Conservation (phyloP, 2,329 filamentous ascomycete species). For the Mycosphaerella sp. region DNA sequence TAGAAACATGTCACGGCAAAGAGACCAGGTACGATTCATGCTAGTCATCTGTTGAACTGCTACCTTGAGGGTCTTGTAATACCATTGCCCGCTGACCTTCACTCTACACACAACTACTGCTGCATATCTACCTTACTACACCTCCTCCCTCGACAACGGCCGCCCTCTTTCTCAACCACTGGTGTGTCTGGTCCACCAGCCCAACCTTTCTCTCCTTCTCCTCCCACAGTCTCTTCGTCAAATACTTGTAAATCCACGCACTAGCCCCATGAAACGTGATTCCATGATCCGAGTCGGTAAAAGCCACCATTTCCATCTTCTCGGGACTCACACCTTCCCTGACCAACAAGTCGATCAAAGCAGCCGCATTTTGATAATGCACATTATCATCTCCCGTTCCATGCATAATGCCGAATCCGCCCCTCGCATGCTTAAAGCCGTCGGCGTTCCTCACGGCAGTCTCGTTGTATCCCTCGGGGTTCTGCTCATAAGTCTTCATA, state of each 20-base stretch:
- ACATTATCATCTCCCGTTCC: slow-evolving; percentile 66
- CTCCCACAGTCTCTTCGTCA: slow-evolving; percentile 55
- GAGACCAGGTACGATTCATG: too few species aligned
- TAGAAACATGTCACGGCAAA: too few species aligned
- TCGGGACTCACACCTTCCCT: slow-evolving; percentile 52
- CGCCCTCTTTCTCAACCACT: slow-evolving; percentile 41
- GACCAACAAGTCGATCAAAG: slow-evolving; percentile 56
- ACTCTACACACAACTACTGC: too few species aligned
- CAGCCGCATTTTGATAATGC: slow-evolving; percentile 61
- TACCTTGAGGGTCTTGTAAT: too few species aligned
- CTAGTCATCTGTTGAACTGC: too few species aligned
- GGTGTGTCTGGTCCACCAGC: slow-evolving; percentile 35
- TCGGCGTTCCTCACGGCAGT: slow-evolving; percentile 52
- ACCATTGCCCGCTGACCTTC: too few species aligned
- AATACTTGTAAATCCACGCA: slow-evolving; percentile 55
- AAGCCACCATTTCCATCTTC: slow-evolving; percentile 58
- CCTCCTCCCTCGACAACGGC: slow-evolving; percentile 2
- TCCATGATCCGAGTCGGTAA: slow-evolving; percentile 59
- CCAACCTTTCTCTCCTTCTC: slow-evolving; percentile 50
- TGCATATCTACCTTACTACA: neutral
- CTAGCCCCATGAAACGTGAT: slow-evolving; percentile 54
- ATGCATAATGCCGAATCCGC: slow-evolving; percentile 57
- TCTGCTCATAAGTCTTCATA: slow-evolving; percentile 57
- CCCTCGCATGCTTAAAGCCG: slow-evolving; percentile 58
- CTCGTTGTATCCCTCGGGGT: slow-evolving; percentile 54